Base-by-base conservation (phyloP, 441 rosid genomes). In the Populus hybrid region DNA sequence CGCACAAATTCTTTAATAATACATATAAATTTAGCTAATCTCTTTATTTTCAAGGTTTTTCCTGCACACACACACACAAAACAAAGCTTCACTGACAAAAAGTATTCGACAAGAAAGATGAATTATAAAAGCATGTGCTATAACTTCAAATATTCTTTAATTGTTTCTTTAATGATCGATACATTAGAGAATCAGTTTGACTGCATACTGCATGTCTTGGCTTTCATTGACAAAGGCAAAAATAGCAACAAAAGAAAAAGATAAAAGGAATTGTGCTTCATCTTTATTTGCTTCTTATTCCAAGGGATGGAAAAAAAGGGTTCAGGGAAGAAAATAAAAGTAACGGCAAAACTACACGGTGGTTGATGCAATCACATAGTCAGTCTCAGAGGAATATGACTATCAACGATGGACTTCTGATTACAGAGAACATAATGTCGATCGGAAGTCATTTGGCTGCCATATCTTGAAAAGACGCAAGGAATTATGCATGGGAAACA, bases 241-340 rank as follows among this genome's bases (percentile, higher is more conserved):
- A 71, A 24, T n/a, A 31, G 21, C 36, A 23, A 1, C 2, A 20
- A 63, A 59, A 42, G 40, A 50, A 26, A 78, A 78, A 76, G 70
- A 56, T 42, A 36, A 59, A 75, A 68, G 35, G 45, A 6, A 9
- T 68, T 21, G 8, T 56, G 33, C 66, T 75, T 35, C 69, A 61
- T 23, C 59, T 23, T 50, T 74, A 73, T 56, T 66, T 53, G 42
- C 73, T 63, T 74, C 64, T 74, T 36, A 53, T 72, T 72, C 79
- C 59, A 68, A 59, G n/a, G 74, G 68, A 68, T 40, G 2, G 3
- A 33, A 33, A 20, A 63, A 69, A 21, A 38, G n/a, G 38, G 40
- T 26, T 21, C 26, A 16, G 12, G 26, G 35, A 23, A 7, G 8
- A 23, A 11, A 69, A 33, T 5, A 9, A 33, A 50, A 68, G 72